A percentile compares a stretch with the other conserved stretches of the same genome.
Conservation (phyloP, 1,284 basidiomycete species). For the Ceratobasidium sp. region DNA sequence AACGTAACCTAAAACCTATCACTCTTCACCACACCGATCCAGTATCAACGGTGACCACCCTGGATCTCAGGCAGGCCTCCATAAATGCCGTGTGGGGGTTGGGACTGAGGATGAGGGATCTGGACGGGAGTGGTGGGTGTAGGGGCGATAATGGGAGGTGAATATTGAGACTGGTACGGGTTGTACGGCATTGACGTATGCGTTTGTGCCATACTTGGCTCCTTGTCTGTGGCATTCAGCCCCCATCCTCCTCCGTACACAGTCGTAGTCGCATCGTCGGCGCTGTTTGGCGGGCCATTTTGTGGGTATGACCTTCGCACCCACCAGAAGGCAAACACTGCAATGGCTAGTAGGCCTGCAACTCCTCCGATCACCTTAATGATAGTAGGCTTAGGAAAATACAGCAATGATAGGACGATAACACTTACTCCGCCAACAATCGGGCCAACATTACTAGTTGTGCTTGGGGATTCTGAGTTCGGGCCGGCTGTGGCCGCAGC, state of each 20-base stretch:
- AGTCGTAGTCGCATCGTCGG: not conserved
- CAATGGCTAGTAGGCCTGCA: not conserved
- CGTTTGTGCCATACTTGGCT: not conserved
- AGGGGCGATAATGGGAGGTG: not conserved
- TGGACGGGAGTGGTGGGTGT: not conserved
- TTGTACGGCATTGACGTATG: not conserved
- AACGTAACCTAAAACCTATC: too few relatives aligned
- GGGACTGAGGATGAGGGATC: not conserved
- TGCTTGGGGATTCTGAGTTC: not conserved
- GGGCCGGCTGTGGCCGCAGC: not conserved
- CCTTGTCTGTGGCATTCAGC: not conserved
- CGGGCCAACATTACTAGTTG: not conserved
- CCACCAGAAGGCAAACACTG: slow-evolving; percentile 1
- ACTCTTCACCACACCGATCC: not conserved
- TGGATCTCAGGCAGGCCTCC: slow-evolving; percentile 5
- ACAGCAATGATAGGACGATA: not conserved
- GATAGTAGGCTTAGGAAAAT: not conserved
- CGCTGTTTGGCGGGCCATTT: not conserved
- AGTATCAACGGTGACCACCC: not conserved
- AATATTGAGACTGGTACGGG: not conserved
- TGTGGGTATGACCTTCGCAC: not conserved
- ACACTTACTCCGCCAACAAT: slow-evolving; percentile 1
- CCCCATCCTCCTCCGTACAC: not conserved
- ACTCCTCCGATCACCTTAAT: slow-evolving; percentile 9
- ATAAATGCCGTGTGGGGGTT: not conserved